Percentiles rank a stretch among this genome's conserved stretches.
Evolutionary conservation across 305 asterid genomes (phyloP).

Genomic region (Fraxinus angustifolia): DNA sequence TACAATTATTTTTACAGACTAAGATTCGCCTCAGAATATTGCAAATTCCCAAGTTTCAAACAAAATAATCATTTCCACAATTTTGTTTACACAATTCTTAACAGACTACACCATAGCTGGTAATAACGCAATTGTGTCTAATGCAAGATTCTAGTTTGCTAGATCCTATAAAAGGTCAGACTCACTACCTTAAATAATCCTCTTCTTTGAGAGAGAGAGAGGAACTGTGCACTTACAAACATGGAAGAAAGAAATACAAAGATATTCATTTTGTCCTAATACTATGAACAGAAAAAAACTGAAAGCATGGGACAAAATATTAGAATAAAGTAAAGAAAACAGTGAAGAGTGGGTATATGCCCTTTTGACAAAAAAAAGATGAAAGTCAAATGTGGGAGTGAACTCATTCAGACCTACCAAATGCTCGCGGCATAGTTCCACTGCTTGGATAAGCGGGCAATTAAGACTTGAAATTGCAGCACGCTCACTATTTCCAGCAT

Average conservation of each 20-base stretch:
- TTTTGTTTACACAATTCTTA: not conserved
- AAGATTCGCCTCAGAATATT: not conserved
- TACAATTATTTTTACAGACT: not conserved
- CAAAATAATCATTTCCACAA: not conserved
- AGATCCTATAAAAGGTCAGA: not conserved
- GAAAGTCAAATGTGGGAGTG: not conserved
- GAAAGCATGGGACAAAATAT: not conserved
- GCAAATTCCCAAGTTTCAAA: not conserved
- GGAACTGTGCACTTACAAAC: not conserved
- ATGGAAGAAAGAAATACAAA: not conserved
- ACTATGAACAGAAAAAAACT: not conserved
- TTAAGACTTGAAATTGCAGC: slow-evolving; percentile 77
- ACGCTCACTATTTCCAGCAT: slow-evolving; percentile 72
- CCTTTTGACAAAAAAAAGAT: not conserved
- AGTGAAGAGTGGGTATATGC: not conserved
- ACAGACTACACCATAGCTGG: not conserved
- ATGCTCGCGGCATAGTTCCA: slow-evolving; percentile 93
- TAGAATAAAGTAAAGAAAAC: not conserved
- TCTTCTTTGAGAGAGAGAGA: not conserved
- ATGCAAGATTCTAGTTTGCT: not conserved
- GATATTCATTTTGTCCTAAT: not conserved
- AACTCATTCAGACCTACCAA: slow-evolving; percentile 49
- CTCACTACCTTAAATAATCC: not conserved
- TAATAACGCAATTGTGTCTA: not conserved
- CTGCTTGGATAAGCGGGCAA: slow-evolving; percentile 76